Base-by-base conservation (phyloP, 1,139 yeast species). In the Nakaseomyces kungkrabaensis region DNA sequence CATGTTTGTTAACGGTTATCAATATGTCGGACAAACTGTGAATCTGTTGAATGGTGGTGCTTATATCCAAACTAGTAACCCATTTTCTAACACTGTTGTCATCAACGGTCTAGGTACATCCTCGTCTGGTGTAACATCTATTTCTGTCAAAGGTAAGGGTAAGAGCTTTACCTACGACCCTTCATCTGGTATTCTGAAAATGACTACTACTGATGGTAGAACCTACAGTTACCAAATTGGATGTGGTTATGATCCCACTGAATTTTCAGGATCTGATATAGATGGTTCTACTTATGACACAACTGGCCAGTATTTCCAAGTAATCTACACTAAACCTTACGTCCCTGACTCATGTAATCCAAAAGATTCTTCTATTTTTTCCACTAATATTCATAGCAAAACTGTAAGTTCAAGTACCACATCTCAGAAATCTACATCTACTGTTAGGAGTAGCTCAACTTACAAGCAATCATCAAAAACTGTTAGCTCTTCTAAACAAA, bases 151-250 rank as follows among this genome's bases (percentile, higher is more conserved):
- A 5, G 43, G 43, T 25, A 26, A 25, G 17, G 43, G 43, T 25
- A 38, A 38, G 25, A 26, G 43, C 7, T 38, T 38, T n/a, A 38
- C 43, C 4, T 38, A 38, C 17, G 32, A 38, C 24, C 43, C 43
- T 25, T 24, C 32, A 25, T 11, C 43, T 1, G 43, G 43, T 25
- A 38, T 38, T 25, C 8, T 38, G 3, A 38, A 38, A 13, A 25
- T 38, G 43, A 38, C 32, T 5, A 38, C 43, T 5, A 38, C 29
- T 9, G 43, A 38, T 25, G 43, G 43, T 24, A 38, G 32, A 11
- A 38, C 43, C 4, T 38, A 38, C 22, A 38, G 43, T n/a, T 38
- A 38, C 22, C 43, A 38, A 38, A 38, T 38, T 11, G 43, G 43
- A 11, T 38, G 43, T n/a, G 43, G 43, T 4, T 38, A 38, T 26